phyloP scores from a whole-genome alignment of 2,329 filamentous ascomycete species.

The Dactylellina parvicollis region DNA sequence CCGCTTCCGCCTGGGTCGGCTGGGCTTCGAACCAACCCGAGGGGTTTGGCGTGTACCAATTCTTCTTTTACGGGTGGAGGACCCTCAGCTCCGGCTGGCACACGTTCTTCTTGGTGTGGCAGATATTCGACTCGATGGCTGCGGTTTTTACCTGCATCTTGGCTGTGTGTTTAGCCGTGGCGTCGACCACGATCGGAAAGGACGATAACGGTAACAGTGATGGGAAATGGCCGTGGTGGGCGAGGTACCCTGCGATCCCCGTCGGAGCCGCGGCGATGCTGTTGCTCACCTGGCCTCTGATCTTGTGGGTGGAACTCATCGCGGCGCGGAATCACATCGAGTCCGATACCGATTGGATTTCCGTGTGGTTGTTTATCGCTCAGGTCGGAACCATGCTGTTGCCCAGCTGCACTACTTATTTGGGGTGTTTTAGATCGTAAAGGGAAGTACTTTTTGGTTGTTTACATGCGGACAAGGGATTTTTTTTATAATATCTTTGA shows the following conservation, averaged over 20 bases:
- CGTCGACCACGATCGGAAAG: not conserved
- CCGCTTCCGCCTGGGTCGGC: constrained; percentile 23
- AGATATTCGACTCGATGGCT: not conserved
- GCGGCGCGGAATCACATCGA: constrained; percentile 23
- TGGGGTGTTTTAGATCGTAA: not conserved
- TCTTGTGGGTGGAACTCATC: constrained; percentile 27
- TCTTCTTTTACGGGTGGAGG: constrained; percentile 32
- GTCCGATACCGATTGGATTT: constrained; percentile 23
- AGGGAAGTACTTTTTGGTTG: not conserved
- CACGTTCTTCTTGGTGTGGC: not conserved
- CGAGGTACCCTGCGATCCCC: not conserved
- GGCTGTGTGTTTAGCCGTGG: not conserved
- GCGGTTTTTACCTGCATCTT: not conserved
- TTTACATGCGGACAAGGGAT: not conserved
- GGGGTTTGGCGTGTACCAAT: constrained; percentile 30
- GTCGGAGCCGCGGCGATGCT: not conserved
- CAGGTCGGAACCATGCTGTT: constrained; percentile 29
- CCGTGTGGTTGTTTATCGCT: constrained; percentile 17
- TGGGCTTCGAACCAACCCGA: constrained; percentile 37
- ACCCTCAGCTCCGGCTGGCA: constrained; percentile 9
- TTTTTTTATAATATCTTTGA: not conserved
- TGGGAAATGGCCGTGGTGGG: not conserved
- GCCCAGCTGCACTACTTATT: constrained; percentile 34
- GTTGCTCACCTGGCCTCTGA: constrained; percentile 8
- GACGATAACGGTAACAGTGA: no score